Evolutionary conservation across 345 rosid genomes (phyloP), one percentile per base, ranked within the genome.

Genomic region (Linum trigynum): DNA sequence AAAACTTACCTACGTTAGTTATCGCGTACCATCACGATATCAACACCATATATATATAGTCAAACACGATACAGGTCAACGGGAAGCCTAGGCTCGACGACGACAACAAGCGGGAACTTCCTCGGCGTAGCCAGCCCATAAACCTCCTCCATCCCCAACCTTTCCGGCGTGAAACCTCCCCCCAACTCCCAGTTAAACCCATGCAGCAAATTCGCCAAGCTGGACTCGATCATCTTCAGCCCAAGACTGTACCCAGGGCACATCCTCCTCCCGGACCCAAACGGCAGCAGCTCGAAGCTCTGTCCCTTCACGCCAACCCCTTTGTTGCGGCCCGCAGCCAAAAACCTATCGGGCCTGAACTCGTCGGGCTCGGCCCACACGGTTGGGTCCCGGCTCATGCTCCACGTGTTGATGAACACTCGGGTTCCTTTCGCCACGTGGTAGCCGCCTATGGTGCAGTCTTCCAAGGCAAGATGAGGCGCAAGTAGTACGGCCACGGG

Each of bases 221-320:
- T 71, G 39, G 77, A 55, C 5, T 32, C 65, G 41, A 76, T 67
- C 64, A 59, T 39, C 65, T 65, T 73, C 9, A 53, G 39, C 38
- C 81, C 78, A 39, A 68, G 69, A 16, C 23, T 71, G 37, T 65
- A 67, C 6, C 81, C 81, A 10, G 78, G 81, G 40, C 81, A 77
- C 78, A 71, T 74, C 59, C 78, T 69, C 65, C 81, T 59, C 14
- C 81, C 81, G 0, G 75, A 61, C 0, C 82, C 82, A 16, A 78
- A 78, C 5, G 82, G 79, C 64, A 78, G 45, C 57, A 75, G 14
- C 77, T 64, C 70, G 42, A 75, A 78, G 17, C 61, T n/a, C 1
- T 65, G 70, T 0, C 77, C 82, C 35, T 61, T 75, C 59, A 72
- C 55, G 23, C 67, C 72, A 5, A 64, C 43, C 3, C n/a, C 55